A percentile compares a stretch with the other conserved stretches of the same genome.
Conservation (phyloP, 1,284 basidiomycete species). For the Fomitopsis palustris region DNA sequence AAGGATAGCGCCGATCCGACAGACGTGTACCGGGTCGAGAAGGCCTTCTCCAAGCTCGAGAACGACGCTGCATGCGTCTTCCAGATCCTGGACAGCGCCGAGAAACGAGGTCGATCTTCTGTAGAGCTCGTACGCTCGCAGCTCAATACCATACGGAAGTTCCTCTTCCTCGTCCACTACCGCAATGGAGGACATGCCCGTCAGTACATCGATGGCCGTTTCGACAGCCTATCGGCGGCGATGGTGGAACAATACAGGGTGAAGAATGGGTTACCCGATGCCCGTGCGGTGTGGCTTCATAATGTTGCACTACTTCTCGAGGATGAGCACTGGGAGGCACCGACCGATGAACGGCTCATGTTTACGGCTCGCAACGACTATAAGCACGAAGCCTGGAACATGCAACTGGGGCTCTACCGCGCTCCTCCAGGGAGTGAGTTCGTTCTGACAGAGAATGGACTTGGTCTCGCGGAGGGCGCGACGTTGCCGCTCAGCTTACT, state of each 20-base stretch:
- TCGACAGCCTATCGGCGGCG: not conserved
- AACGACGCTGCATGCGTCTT: not conserved
- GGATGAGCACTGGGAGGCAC: not conserved
- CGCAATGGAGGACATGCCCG: not conserved
- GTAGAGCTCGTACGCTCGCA: not conserved
- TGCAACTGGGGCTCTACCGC: not conserved
- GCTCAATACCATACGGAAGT: not conserved
- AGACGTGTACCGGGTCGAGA: not conserved
- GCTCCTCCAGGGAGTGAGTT: not conserved
- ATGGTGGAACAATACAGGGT: not conserved
- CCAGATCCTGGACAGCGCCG: not conserved
- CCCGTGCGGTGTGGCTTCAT: not conserved
- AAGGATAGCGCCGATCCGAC: not conserved
- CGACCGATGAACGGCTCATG: not conserved
- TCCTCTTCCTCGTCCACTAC: slow-evolving; percentile 1
- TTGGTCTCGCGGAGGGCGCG: not conserved
- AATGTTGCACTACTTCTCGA: not conserved
- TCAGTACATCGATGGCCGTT: not conserved
- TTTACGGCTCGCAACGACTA: not conserved
- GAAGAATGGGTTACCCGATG: not conserved
- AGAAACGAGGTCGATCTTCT: not conserved
- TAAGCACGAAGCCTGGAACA: not conserved
- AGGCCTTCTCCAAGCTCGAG: slow-evolving; percentile 1
- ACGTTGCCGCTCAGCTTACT: not conserved
- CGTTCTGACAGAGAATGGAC: not conserved